A percentile compares a stretch with the other conserved stretches of the same genome.
Conservation (phyloP, 2,329 filamentous ascomycete species). For the Cytospora schulzeri region DNA sequence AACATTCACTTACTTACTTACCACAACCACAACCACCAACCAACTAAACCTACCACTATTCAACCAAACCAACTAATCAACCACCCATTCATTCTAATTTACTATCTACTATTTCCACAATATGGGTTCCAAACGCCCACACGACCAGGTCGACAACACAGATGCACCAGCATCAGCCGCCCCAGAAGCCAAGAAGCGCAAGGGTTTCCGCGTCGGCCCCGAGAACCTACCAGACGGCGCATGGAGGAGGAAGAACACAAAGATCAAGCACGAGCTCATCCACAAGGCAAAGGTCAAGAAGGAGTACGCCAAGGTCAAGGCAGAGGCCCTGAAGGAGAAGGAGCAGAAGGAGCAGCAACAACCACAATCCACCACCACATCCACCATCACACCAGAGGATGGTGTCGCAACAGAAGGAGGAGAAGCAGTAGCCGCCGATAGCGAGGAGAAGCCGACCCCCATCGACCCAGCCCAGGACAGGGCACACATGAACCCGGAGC, state of each 20-base stretch:
- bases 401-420: slow-evolving; percentile 26
- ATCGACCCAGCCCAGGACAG: slow-evolving; percentile 7
- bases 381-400: slow-evolving; percentile 7
- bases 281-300: slow-evolving; percentile 93
- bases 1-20: no score
- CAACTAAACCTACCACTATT: no score
- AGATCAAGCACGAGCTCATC: slow-evolving; percentile 87
- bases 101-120: no score
- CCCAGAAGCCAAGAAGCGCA: slow-evolving; percentile 55
- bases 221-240: slow-evolving; percentile 89
- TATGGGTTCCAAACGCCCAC: slow-evolving; percentile 64
- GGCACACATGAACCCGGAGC: slow-evolving; percentile 43
- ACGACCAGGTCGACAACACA: slow-evolving; percentile 49
- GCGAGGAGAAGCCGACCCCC: no score
- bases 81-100: no score
- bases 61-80: no score
- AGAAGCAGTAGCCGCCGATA: no score
- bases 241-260: slow-evolving; percentile 77
- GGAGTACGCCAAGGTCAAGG: slow-evolving; percentile 85
- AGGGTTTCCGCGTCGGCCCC: slow-evolving; percentile 84
- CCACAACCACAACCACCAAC: no score
- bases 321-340: slow-evolving; percentile 41
- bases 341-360: slow-evolving; percentile 26
- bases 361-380: background rate
- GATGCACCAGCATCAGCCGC: slow-evolving; percentile 37